phyloP scores from a whole-genome alignment of 192 early-diverging fungal species.

The Funneliformis mosseae region DNA sequence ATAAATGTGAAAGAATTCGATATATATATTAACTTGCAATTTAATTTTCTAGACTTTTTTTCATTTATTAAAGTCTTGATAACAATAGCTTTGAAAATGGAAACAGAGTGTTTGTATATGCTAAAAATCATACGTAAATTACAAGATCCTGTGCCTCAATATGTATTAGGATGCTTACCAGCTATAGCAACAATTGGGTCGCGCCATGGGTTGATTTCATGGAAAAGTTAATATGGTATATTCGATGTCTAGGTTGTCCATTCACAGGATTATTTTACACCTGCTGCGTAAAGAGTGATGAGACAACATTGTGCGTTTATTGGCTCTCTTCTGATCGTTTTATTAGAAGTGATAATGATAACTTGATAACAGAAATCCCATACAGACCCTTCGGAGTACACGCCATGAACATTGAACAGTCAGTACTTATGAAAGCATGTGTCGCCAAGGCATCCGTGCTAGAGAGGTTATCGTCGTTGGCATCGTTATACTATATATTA shows the following conservation, averaged over 20 bases:
- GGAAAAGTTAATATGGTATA: not conserved
- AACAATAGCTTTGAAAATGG: too few relatives aligned
- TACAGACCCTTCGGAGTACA: not conserved
- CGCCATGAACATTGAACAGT: not conserved
- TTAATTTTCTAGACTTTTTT: too few relatives aligned
- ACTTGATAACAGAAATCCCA: not conserved
- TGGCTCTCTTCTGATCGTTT: not conserved
- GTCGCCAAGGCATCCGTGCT: slow-evolving; percentile 2
- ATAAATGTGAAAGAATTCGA: too few relatives aligned
- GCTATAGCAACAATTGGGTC: not conserved
- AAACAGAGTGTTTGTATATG: too few relatives aligned
- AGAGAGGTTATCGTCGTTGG: not conserved
- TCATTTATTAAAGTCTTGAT: too few relatives aligned
- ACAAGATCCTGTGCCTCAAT: not conserved
- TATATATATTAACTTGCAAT: too few relatives aligned
- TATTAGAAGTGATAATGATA: not conserved
- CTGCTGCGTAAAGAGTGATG: not conserved
- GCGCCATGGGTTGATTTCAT: not conserved
- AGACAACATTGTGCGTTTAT: not conserved
- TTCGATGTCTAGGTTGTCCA: not conserved
- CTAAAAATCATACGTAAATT: not conserved
- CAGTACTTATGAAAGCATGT: not conserved
- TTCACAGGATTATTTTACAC: not conserved
- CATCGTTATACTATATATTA: not conserved
- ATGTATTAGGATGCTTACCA: slow-evolving; percentile 2